These are phyloP conservation scores for Pueraria montana DNA, from an alignment of 306 rosid genomes.

Conservation along the genomic window DNA sequence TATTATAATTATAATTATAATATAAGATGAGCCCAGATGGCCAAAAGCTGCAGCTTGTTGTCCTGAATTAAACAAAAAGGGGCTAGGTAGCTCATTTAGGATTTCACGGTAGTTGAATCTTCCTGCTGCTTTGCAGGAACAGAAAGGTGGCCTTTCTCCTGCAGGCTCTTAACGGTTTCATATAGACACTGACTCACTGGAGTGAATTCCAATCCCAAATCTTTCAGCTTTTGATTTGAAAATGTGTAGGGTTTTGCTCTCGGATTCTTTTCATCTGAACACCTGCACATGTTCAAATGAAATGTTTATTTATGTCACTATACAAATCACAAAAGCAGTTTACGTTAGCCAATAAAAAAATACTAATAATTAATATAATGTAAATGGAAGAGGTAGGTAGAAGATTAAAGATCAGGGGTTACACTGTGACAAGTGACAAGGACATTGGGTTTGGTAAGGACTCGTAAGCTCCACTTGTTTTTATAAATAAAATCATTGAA, in stretches of 20 bases:
- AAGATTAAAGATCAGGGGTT: not conserved
- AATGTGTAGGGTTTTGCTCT: constrained; percentile 76
- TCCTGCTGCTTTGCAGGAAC: constrained; percentile 54
- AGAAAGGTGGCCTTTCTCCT: constrained; percentile 87
- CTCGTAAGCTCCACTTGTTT: constrained; percentile 47
- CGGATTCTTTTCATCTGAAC: constrained; percentile 85
- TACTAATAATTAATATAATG: not conserved
- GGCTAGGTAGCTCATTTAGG: constrained; percentile 15
- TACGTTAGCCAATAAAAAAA: not conserved
- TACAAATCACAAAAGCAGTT: not conserved
- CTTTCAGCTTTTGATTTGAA: constrained; percentile 80
- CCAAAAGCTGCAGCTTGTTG: constrained; percentile 2
- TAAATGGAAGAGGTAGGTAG: constrained; percentile 32
- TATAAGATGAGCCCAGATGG: constrained; percentile 22
- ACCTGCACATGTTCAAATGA: constrained; percentile 55
- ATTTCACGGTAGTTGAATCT: constrained; percentile 56
- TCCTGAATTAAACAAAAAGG: constrained; percentile 4
- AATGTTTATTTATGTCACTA: not conserved
- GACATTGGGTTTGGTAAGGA: constrained; percentile 61
- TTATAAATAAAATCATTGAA: not conserved
- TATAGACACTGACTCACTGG: constrained; percentile 77
- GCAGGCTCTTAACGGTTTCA: constrained; percentile 92
- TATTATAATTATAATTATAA: no score
- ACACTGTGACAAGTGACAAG: constrained; percentile 27
- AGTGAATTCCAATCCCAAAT: constrained; percentile 87